These are phyloP conservation scores for Phytophthora cryptogea DNA, from an alignment of 352 stramenopile species.

Conservation along the genomic window DNA sequence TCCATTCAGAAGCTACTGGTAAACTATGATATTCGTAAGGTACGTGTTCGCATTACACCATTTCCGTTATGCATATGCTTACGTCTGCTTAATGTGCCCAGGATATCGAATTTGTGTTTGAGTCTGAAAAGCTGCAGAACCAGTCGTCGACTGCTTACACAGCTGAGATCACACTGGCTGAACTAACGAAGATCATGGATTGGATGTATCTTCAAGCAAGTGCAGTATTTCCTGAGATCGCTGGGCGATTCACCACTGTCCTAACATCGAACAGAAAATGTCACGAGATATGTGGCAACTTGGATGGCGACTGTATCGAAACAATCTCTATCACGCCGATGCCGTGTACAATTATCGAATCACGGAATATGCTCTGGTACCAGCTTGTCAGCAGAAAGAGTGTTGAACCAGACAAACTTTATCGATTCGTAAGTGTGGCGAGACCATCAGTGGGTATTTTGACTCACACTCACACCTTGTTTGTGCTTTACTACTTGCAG, in stretches of 20 bases:
- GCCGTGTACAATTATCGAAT: slow-evolving; percentile 2
- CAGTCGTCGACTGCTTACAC: not conserved
- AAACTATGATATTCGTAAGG: not conserved
- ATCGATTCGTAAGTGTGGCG: slow-evolving; percentile 15
- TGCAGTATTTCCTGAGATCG: slow-evolving; percentile 4
- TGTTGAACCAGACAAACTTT: slow-evolving; percentile 13
- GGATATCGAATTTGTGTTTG: slow-evolving; percentile 1
- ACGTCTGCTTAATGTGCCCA: not conserved
- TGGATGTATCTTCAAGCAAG: slow-evolving; percentile 1
- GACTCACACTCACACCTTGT: not conserved
- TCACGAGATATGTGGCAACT: not conserved
- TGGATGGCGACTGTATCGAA: slow-evolving; percentile 8
- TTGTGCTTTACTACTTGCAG: slow-evolving; percentile 1
- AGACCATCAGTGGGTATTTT: not conserved
- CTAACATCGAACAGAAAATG: slow-evolving; percentile 2
- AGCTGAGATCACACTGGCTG: not conserved
- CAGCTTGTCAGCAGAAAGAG: slow-evolving; percentile 15
- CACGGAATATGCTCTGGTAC: slow-evolving; percentile 12
- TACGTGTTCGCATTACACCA: not conserved
- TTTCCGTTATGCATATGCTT: not conserved
- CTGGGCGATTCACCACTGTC: not conserved
- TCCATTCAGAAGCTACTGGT: slow-evolving; percentile 1
- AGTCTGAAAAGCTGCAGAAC: not conserved
- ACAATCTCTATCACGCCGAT: slow-evolving; percentile 22
- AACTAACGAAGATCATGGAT: slow-evolving; percentile 2